Evolutionary conservation across 2,329 filamentous ascomycete genomes (phyloP).

Genomic region (Decorospora gaudefroyi): DNA sequence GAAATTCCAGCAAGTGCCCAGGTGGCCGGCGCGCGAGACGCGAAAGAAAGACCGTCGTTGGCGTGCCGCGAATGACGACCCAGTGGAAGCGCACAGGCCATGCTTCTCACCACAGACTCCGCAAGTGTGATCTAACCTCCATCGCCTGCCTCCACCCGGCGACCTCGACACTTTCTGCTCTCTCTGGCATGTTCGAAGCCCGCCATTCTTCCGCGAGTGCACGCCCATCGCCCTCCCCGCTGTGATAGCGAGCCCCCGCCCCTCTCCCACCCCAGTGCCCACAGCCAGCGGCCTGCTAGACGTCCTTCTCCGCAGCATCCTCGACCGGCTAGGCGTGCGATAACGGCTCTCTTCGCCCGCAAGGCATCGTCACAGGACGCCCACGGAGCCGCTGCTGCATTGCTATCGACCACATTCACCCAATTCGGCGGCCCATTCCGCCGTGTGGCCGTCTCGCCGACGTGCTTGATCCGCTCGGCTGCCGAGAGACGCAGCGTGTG

Average conservation of each 20-base stretch:
- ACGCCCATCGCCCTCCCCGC: constrained; percentile 7
- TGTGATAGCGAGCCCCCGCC: constrained; percentile 4
- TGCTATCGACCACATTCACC: constrained; percentile 13
- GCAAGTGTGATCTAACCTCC: constrained; percentile 25
- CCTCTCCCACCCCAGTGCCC: constrained; percentile 16
- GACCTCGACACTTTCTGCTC: constrained; percentile 10
- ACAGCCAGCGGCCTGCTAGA: constrained; percentile 19
- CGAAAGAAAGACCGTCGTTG: constrained; percentile 17
- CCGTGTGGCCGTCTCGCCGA: constrained; percentile 20
- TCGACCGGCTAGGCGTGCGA: constrained; percentile 32
- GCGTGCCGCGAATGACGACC: constrained; percentile 21
- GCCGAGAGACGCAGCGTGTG: constrained; percentile 33
- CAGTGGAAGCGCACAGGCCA: constrained; percentile 18
- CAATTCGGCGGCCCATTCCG: constrained; percentile 13
- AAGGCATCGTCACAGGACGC: constrained; percentile 21
- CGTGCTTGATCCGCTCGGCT: constrained; percentile 23
- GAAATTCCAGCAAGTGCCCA: too few relatives aligned
- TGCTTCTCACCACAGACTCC: constrained; percentile 24
- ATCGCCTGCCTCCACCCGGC: constrained; percentile 20
- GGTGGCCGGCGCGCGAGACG: constrained; percentile 18
- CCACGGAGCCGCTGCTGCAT: constrained; percentile 18
- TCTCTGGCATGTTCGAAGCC: constrained; percentile 23
- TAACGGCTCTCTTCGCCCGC: constrained; percentile 29
- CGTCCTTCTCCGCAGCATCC: constrained; percentile 11
- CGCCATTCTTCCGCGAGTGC: constrained; percentile 28